phyloP scores from a whole-genome alignment of 352 stramenopile genomes.

The Phytophthora rubi region DNA sequence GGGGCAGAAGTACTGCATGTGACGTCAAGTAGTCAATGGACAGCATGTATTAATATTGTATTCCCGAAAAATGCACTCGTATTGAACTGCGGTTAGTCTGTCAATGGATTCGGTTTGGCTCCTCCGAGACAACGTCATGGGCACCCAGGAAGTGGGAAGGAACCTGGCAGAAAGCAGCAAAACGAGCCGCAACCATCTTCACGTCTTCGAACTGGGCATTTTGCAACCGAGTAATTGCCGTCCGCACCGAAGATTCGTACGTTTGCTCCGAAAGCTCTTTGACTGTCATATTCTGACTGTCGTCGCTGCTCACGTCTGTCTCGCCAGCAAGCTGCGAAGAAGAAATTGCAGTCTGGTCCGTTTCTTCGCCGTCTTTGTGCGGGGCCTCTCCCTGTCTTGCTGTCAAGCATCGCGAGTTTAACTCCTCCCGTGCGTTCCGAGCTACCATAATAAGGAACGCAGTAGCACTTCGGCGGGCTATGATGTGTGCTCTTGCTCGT shows the following conservation, averaged over 20 bases:
- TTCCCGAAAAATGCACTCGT: conserved; percentile 14
- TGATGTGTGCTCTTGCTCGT: conserved; percentile 40
- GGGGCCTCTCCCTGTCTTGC: conserved; percentile 2
- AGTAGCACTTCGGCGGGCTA: conserved; percentile 29
- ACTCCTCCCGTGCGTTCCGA: conserved; percentile 30
- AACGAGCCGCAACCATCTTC: conserved; percentile 37
- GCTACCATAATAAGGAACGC: conserved; percentile 30
- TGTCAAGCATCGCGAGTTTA: conserved; percentile 14
- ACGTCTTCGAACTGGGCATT: conserved; percentile 40
- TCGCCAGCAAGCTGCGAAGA: background rate
- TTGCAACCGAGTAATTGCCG: conserved; percentile 33
- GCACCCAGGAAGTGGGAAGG: conserved; percentile 17
- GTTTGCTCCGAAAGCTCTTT: conserved; percentile 21
- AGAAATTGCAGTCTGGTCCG: background rate
- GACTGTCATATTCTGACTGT: conserved; percentile 2
- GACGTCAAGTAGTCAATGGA: conserved; percentile 13
- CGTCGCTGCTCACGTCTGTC: background rate
- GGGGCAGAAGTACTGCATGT: background rate
- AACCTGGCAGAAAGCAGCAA: conserved; percentile 42
- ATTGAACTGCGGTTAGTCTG: background rate
- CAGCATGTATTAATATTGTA: conserved; percentile 16
- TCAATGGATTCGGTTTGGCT: background rate
- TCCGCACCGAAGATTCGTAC: conserved; percentile 27
- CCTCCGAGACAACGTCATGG: background rate
- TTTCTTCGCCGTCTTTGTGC: background rate